phyloP scores from a whole-genome alignment of 2,329 filamentous ascomycete species.

The Verticillium klebahnii region DNA sequence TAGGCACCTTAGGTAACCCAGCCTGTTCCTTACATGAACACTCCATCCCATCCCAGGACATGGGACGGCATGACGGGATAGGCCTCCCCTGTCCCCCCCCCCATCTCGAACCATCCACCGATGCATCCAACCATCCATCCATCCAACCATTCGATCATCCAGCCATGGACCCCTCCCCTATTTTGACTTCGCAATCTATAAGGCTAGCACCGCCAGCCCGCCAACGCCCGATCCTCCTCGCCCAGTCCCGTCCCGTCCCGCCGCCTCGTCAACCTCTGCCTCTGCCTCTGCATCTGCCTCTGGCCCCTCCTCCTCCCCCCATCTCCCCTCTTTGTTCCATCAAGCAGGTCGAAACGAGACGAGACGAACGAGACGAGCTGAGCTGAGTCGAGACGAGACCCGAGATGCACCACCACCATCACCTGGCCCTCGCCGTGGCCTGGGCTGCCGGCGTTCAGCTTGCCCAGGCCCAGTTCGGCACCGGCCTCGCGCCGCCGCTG shows the following conservation, averaged over 20 bases:
- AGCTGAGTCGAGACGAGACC: background rate
- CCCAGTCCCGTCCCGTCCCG: background rate
- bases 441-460: background rate
- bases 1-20: background rate
- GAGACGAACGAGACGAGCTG: too few species aligned
- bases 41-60: background rate
- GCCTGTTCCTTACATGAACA: background rate
- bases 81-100: background rate
- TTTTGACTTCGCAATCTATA: background rate
- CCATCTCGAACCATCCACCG: background rate
- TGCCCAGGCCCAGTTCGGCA: background rate
- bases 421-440: background rate
- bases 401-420: background rate
- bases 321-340: background rate
- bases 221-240: background rate
- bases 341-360: background rate
- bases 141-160: background rate
- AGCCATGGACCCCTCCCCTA: too few species aligned
- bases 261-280: background rate
- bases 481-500: slow-evolving; percentile 20
- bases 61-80: background rate
- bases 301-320: background rate
- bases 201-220: background rate
- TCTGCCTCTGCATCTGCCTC: background rate
- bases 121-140: background rate